Evolutionary conservation across 2,329 filamentous ascomycete genomes (phyloP).

Genomic region (Monilinia laxa): DNA sequence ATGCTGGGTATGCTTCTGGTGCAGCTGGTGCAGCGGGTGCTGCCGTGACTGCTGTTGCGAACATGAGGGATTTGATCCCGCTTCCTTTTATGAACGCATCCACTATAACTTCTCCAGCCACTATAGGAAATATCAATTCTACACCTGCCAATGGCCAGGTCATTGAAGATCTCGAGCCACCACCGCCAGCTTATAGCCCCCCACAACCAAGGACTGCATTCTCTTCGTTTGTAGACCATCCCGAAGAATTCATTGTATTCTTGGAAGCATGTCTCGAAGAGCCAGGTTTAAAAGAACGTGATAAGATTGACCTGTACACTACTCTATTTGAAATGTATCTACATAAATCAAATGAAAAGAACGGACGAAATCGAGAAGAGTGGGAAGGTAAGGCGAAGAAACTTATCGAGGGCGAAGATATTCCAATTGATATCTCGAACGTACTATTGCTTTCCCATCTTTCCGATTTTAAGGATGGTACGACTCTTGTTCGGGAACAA

Average conservation of each 20-base stretch:
- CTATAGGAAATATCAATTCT: constrained; percentile 50
- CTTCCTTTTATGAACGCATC: constrained; percentile 79
- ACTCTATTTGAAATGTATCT: constrained; percentile 98
- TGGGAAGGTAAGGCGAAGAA: constrained; percentile 92
- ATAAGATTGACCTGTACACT: constrained; percentile 85
- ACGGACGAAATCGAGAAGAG: constrained; percentile 66
- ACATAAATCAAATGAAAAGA: constrained; percentile 77
- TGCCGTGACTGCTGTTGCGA: constrained; percentile 78
- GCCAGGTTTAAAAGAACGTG: constrained; percentile 65
- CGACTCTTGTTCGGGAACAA: constrained; percentile 88
- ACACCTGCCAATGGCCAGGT: constrained; percentile 55
- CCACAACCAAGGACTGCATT: constrained; percentile 88
- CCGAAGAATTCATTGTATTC: constrained; percentile 88
- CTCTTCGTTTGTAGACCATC: constrained; percentile 92
- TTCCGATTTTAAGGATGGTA: constrained; percentile 85
- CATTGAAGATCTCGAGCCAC: constrained; percentile 48
- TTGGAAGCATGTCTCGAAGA: constrained; percentile 83
- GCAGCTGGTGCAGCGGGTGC: constrained; percentile 48
- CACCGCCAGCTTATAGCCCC: constrained; percentile 63
- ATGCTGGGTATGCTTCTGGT: constrained; percentile 41
- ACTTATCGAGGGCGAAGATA: constrained; percentile 76
- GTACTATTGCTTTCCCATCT: constrained; percentile 90
- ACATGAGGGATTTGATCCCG: constrained; percentile 78
- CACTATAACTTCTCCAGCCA: constrained; percentile 53
- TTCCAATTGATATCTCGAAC: constrained; percentile 91